Conservation (phyloP, 495 filamentous ascomycete species). For the Cetradonia linearis region DNA sequence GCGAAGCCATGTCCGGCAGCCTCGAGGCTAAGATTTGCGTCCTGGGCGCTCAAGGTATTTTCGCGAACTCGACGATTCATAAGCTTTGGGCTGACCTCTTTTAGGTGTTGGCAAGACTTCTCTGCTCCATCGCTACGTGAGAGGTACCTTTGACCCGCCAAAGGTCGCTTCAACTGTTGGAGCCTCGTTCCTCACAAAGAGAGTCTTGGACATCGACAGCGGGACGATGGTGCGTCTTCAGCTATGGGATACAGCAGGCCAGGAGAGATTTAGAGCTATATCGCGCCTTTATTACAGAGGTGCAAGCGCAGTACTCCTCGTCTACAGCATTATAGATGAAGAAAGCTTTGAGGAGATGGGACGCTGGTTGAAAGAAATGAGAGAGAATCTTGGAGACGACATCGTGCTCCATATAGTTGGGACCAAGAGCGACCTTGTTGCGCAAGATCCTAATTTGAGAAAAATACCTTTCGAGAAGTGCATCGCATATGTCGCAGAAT, state of each 20-base stretch:
- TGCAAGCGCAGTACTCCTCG: constrained; percentile 87
- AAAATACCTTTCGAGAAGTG: constrained; percentile 88
- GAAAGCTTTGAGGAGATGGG: constrained; percentile 88
- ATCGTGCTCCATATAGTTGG: constrained; percentile 94
- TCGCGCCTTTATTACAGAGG: constrained; percentile 91
- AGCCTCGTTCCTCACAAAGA: constrained; percentile 88
- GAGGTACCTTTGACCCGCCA: constrained; percentile 61
- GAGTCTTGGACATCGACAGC: constrained; percentile 72
- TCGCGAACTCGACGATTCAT: neutral
- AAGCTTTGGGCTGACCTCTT: constrained; percentile 21
- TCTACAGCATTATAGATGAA: constrained; percentile 86
- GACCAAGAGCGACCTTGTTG: constrained; percentile 87
- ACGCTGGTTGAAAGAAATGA: constrained; percentile 74
- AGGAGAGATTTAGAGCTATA: constrained; percentile 90
- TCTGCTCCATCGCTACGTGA: constrained; percentile 77
- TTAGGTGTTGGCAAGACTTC: constrained; percentile 89
- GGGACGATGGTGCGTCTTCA: constrained; percentile 74
- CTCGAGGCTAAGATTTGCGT: constrained; percentile 92
- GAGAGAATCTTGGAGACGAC: constrained; percentile 56
- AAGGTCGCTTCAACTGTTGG: constrained; percentile 70
- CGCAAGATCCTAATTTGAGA: constrained; percentile 60
- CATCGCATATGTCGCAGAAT: constrained; percentile 88
- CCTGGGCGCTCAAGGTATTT: constrained; percentile 63
- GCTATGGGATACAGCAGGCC: constrained; percentile 92
- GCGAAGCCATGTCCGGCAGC: constrained; percentile 49